Percentiles rank a stretch among this genome's conserved stretches.
phyloP scores from a whole-genome alignment of 2,329 filamentous ascomycete genomes.

The Penicillium sp. region DNA sequence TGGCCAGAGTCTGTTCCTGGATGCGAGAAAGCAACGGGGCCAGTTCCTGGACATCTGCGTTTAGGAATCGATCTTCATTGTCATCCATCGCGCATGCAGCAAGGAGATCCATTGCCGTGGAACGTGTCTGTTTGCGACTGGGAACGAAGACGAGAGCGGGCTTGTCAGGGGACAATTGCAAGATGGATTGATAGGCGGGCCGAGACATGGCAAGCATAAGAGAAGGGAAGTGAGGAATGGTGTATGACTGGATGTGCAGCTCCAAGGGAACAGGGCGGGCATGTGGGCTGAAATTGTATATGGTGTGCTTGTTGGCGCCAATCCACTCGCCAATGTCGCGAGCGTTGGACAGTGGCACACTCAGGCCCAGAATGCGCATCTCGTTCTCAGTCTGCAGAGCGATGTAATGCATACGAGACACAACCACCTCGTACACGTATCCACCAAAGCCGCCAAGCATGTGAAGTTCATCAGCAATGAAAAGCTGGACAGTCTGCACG shows the following conservation, averaged over 20 bases:
- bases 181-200: constrained; percentile 84
- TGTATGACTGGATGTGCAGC: constrained; percentile 92
- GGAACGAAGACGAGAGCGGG: constrained; percentile 91
- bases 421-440: constrained; percentile 91
- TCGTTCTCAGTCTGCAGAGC: constrained; percentile 81
- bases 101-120: constrained; percentile 82
- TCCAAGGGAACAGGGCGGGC: constrained; percentile 87
- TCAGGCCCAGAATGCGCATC: constrained; percentile 84
- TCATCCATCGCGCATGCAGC: constrained; percentile 86
- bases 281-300: constrained; percentile 97
- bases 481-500: constrained; percentile 82
- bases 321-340: constrained; percentile 97
- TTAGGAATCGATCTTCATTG: constrained; percentile 90
- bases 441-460: constrained; percentile 84
- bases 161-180: constrained; percentile 84
- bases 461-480: constrained; percentile 95
- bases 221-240: constrained; percentile 94
- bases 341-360: constrained; percentile 89
- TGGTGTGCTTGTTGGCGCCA: constrained; percentile 94
- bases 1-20: constrained; percentile 82
- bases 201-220: constrained; percentile 99
- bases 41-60: constrained; percentile 80
- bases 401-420: constrained; percentile 98
- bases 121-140: constrained; percentile 86
- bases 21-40: constrained; percentile 78